These are phyloP conservation scores for Debaryomyces coudertii DNA, from an alignment of 1,139 yeast genomes.

Conservation along the genomic window DNA sequence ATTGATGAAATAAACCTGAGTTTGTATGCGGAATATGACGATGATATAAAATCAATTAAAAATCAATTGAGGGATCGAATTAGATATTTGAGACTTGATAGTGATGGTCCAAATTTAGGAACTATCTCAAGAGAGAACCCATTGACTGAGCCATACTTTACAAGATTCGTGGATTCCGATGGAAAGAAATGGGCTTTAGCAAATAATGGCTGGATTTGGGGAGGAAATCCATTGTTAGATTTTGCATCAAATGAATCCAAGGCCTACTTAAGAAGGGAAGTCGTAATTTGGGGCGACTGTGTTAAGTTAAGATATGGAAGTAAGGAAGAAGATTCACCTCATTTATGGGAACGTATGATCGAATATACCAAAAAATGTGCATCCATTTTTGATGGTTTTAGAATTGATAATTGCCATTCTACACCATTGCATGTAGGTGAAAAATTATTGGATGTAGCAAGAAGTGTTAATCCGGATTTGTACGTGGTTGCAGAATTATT, in stretches of 20 bases:
- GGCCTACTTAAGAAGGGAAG: conserved; percentile 88
- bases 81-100: conserved; percentile 73
- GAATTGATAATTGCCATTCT: conserved; percentile 95
- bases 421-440: conserved; percentile 97
- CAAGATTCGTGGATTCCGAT: conserved; percentile 57
- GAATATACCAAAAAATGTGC: conserved; percentile 77
- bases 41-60: conserved; percentile 64
- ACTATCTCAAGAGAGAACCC: conserved; percentile 58
- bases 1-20: conserved; percentile 78
- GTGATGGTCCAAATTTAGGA: conserved; percentile 80
- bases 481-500: conserved; percentile 95
- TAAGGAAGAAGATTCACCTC: conserved; percentile 79
- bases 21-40: conserved; percentile 74
- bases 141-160: conserved; percentile 84
- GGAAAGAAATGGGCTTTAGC: conserved; percentile 77
- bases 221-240: conserved; percentile 89
- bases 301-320: conserved; percentile 87
- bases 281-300: conserved; percentile 97
- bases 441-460: conserved; percentile 82
- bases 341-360: conserved; percentile 86
- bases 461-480: conserved; percentile 78
- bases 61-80: conserved; percentile 75
- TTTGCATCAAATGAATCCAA: conserved; percentile 81
- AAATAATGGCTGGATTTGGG: conserved; percentile 99
- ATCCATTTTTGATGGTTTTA: conserved; percentile 78